phyloP scores from a whole-genome alignment of 306 rosid species.

The Vigna hirtella region DNA sequence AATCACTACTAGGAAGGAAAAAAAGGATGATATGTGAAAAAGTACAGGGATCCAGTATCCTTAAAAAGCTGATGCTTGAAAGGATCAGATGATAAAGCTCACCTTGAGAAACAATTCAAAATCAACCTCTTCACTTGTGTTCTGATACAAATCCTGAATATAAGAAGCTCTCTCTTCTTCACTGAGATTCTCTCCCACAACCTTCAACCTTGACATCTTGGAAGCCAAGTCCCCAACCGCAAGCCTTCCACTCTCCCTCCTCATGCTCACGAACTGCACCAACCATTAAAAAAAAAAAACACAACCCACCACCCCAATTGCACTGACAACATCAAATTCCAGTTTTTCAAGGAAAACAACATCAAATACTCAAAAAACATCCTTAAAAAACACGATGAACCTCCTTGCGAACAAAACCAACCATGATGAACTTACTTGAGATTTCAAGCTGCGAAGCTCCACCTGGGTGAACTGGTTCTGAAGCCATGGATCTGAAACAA shows the following conservation, averaged over 20 bases:
- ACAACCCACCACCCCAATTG: not conserved
- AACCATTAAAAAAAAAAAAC: conserved; percentile 37
- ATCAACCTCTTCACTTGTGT: conserved; percentile 78
- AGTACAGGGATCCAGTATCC: not conserved
- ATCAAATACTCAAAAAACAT: not conserved
- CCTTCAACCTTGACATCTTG: conserved; percentile 83
- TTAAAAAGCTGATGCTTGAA: not conserved
- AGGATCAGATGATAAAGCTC: conserved; percentile 24
- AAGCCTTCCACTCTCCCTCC: conserved; percentile 82
- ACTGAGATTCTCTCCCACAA: conserved; percentile 85
- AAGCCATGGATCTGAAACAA: conserved; percentile 98
- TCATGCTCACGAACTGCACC: conserved; percentile 81
- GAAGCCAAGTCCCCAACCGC: conserved; percentile 78
- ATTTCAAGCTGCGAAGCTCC: conserved; percentile 87
- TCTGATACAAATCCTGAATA: conserved; percentile 69
- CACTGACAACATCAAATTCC: not conserved
- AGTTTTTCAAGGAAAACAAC: conserved; percentile 5
- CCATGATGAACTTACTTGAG: conserved; percentile 63
- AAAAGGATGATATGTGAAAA: conserved; percentile 25
- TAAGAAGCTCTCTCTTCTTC: conserved; percentile 86
- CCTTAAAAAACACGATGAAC: too few species aligned
- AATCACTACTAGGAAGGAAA: not conserved
- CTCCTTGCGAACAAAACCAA: not conserved
- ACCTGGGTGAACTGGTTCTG: conserved; percentile 98
- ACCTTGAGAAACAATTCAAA: conserved; percentile 94